phyloP scores from a whole-genome alignment of 257 asterid species.

The Forsythia viridissima region DNA sequence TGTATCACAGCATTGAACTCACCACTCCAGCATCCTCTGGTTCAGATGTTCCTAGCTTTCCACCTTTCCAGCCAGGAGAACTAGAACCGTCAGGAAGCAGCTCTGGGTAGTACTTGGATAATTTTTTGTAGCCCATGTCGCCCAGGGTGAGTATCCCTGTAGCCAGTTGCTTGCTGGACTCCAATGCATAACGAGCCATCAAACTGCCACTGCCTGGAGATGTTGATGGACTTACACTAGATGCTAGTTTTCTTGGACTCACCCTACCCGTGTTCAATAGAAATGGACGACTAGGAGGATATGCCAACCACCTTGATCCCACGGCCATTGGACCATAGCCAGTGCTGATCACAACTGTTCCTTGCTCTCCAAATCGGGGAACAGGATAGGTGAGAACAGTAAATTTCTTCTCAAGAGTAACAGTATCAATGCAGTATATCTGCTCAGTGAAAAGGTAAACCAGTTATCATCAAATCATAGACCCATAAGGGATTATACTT shows the following conservation, averaged over 20 bases:
- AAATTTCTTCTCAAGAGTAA: constrained; percentile 71
- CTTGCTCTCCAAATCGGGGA: constrained; percentile 66
- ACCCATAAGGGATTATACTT: constrained; percentile 2
- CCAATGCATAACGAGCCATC: constrained; percentile 75
- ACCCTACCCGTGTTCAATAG: constrained; percentile 51
- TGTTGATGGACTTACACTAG: constrained; percentile 60
- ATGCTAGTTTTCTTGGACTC: constrained; percentile 56
- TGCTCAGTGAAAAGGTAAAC: constrained; percentile 34
- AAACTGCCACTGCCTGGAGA: constrained; percentile 56
- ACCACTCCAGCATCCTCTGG: constrained; percentile 77
- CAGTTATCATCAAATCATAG: constrained; percentile 17
- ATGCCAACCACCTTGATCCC: constrained; percentile 84
- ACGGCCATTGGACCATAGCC: constrained; percentile 79
- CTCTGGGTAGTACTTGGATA: constrained; percentile 62
- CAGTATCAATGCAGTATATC: constrained; percentile 64
- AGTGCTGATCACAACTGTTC: constrained; percentile 52
- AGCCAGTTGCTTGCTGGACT: constrained; percentile 64
- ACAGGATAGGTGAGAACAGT: constrained; percentile 65
- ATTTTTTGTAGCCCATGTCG: constrained; percentile 69
- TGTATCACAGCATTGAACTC: constrained; percentile 27
- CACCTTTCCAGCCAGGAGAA: constrained; percentile 65
- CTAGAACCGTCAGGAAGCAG: constrained; percentile 59
- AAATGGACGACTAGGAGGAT: constrained; percentile 64
- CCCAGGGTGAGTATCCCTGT: constrained; percentile 64
- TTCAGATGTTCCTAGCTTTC: constrained; percentile 55